Base-by-base conservation (phyloP, 345 rosid genomes). In the Camelina sativa region DNA sequence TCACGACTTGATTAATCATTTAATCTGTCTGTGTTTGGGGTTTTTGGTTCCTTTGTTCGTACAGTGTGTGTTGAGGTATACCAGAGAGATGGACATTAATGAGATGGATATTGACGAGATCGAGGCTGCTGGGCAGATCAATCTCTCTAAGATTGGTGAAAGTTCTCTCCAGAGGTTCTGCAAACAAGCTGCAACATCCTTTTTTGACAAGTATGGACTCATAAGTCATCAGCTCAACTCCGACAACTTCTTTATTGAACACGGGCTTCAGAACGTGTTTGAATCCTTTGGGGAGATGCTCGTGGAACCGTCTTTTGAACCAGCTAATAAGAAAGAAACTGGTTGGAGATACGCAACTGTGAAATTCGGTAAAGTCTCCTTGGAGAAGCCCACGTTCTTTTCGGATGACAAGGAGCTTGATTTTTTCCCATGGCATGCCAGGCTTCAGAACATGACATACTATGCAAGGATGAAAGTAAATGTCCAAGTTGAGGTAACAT, bases 361-460 rank as follows among this genome's bases (percentile, higher is more conserved):
- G n/a, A 88, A 51, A 61, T 90, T 95, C 12, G 92, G 95, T 16
- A 64, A 83, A 73, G 94, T 87, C 40, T 71, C 83, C 0, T 64
- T 92, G 16, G 90, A 86, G 55, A 76, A 68, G 65, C 98, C 95
- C 10, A 82, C 76, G 53, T 74, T 88, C 61, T 83, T 79, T 81
- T 15, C 68, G 0, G 78, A 76, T 4, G 77, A 55, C 3, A 80
- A 63, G 35, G 91, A 84, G 30, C 87, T 71, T 15, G 80, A 75
- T 37, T 51, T 91, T 72, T 79, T 87, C 50, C 96, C 96, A 1
- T 85, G 93, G 81, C 89, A 89, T 78, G 92, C 97, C 0, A 82
- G 97, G 56, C 91, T 95, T 57, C 99, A 95, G 79, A 95, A 95
- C 71, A 95, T 90, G 96, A 92, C 97, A 0, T 95, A 92, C 72